Percentiles rank a stretch among this genome's conserved stretches.
These are phyloP conservation scores for Nakazawaea pomicola DNA, from an alignment of 805 yeast genomes.

Conservation along the genomic window DNA sequence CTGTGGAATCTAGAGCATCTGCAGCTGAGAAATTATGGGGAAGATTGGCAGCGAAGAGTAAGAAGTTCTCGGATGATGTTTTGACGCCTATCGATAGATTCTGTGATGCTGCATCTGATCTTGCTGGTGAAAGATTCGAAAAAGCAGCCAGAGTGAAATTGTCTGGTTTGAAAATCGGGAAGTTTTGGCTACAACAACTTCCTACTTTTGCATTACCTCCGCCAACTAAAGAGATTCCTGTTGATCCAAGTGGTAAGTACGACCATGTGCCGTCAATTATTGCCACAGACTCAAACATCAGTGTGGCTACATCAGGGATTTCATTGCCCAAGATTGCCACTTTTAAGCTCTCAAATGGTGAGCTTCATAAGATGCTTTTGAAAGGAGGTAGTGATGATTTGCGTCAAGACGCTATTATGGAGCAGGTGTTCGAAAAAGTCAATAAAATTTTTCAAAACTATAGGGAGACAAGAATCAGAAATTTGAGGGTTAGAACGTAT, in stretches of 20 bases:
- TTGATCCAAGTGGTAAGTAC: slow-evolving; percentile 42
- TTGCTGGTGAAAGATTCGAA: slow-evolving; percentile 43
- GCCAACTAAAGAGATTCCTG: slow-evolving; percentile 50
- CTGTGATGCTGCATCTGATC: slow-evolving; percentile 42
- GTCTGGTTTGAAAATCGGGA: slow-evolving; percentile 34
- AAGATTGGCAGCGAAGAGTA: slow-evolving; percentile 25
- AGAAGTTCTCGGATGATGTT: slow-evolving; percentile 22
- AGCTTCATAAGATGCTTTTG: slow-evolving; percentile 51
- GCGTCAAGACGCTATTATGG: slow-evolving; percentile 96
- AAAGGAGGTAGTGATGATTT: slow-evolving; percentile 90
- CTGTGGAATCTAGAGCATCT: slow-evolving; percentile 38
- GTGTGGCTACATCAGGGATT: slow-evolving; percentile 76
- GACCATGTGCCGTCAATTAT: slow-evolving; percentile 40
- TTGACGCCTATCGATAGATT: slow-evolving; percentile 44
- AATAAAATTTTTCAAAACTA: slow-evolving; percentile 57
- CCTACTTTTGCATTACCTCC: slow-evolving; percentile 51
- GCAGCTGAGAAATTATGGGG: slow-evolving; percentile 50
- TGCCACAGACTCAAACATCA: slow-evolving; percentile 38
- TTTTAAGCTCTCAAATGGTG: slow-evolving; percentile 54
- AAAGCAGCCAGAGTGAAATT: slow-evolving; percentile 29
- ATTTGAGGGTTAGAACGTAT: slow-evolving; percentile 70
- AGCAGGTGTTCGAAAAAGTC: slow-evolving; percentile 89
- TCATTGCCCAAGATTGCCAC: slow-evolving; percentile 81
- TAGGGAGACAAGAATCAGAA: slow-evolving; percentile 50
- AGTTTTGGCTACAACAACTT: slow-evolving; percentile 54